phyloP scores from a whole-genome alignment of 768 basidiomycete species.

The Phlebiopsis gigantea region DNA sequence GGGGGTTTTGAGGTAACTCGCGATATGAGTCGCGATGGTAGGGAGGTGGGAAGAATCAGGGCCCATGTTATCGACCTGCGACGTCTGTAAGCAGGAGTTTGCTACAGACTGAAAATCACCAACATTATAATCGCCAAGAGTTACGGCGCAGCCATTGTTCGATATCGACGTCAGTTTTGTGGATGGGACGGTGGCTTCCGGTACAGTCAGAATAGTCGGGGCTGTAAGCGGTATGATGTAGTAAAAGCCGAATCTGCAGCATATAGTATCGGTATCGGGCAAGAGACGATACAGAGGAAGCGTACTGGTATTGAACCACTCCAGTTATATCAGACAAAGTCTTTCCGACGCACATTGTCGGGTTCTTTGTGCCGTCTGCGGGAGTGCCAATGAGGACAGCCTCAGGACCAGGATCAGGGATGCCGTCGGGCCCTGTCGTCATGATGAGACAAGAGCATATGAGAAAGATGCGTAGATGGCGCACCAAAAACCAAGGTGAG shows the following conservation, averaged over 20 bases:
- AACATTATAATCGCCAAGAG: constrained; percentile 59
- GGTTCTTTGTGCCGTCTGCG: constrained; percentile 49
- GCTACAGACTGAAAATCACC: constrained; percentile 4
- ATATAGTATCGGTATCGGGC: background rate
- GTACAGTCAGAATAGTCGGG: constrained; percentile 39
- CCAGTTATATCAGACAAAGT: constrained; percentile 48
- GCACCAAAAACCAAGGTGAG: constrained; percentile 46
- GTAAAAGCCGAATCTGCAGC: constrained; percentile 40
- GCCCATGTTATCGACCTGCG: constrained; percentile 21
- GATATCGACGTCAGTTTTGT: constrained; percentile 35
- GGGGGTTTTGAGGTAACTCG: constrained; percentile 41
- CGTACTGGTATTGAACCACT: constrained; percentile 47
- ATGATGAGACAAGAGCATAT: background rate
- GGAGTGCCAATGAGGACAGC: constrained; percentile 47
- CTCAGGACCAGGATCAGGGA: constrained; percentile 57
- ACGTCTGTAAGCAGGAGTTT: background rate
- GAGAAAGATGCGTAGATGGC: background rate
- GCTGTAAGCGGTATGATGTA: constrained; percentile 54
- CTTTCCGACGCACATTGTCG: constrained; percentile 42
- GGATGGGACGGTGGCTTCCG: constrained; percentile 30
- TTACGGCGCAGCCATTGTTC: constrained; percentile 35
- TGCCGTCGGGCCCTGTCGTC: constrained; percentile 41
- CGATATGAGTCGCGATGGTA: constrained; percentile 46
- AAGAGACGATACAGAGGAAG: background rate
- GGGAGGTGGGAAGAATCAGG: constrained; percentile 16